These are phyloP conservation scores for Kodamaea suecica DNA, from an alignment of 1,139 yeast species.

Conservation along the genomic window DNA sequence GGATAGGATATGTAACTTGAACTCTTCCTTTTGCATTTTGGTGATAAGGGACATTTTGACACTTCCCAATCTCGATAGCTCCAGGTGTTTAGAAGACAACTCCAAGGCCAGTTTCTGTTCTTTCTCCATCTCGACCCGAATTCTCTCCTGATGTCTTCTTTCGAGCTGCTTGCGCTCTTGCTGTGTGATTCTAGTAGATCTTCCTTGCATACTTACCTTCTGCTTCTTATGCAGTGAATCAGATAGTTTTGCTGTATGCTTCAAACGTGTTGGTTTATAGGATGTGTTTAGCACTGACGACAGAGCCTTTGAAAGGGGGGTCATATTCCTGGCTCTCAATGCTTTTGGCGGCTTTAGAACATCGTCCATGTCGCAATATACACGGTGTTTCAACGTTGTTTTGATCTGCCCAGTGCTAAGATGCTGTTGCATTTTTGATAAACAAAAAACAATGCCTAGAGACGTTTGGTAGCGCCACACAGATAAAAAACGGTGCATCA, in stretches of 20 bases:
- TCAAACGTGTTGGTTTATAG: no score
- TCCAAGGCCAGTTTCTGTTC: constrained; percentile 2
- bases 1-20: constrained; percentile 13
- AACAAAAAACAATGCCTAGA: no score
- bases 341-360: constrained; percentile 3
- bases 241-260: no score
- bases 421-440: no score
- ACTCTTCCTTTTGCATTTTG: constrained; percentile 16
- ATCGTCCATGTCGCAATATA: constrained; percentile 1
- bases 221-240: constrained; percentile 8
- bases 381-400: constrained; percentile 6
- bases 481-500: no score
- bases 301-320: no score
- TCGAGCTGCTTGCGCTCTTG: constrained; percentile 1
- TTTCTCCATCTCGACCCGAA: no score
- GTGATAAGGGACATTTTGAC: constrained; percentile 15
- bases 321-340: no score
- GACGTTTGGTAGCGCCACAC: no score
- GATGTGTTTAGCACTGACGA: no score
- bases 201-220: no score
- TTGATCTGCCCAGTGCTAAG: no score
- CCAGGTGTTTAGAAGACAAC: constrained; percentile 4
- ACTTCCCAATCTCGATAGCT: constrained; percentile 12
- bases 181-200: not conserved
- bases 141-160: constrained; percentile 1